Base-by-base conservation (phyloP, 179 eudicot genomes). In the Patellifolia procumbens region DNA sequence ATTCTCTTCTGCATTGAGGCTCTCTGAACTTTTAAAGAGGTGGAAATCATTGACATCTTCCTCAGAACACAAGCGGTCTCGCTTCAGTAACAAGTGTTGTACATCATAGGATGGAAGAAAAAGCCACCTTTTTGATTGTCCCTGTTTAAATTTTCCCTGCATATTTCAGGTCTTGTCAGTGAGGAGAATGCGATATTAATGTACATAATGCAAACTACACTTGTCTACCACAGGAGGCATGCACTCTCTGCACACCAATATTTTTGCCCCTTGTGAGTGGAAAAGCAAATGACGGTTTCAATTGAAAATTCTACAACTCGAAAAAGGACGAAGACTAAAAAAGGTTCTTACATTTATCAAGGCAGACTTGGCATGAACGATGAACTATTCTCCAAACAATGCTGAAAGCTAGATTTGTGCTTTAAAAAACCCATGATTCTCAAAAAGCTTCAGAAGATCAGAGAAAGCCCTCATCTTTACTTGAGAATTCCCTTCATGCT, bases 81-180 rank as follows among this genome's bases (percentile, higher is more conserved):
- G 83, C 76, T 78, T 75, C 65, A 73, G 84, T 84, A 96, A 84
- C 84, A 96, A 89, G 88, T 96, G 98, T 63, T 83, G 77, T 80
- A 88, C 82, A 56, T 90, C 86, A 76, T 89, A 94, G 64, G 98
- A 88, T 68, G 99, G 94, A 82, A 88, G 87, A 84, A 90, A 85
- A 77, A 90, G 84, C 97, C 99, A 91, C 82, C 84, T 81, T 67
- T 65, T 79, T 69, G 92, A 83, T 49, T 84, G 82, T 59, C 82
- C 73, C 56, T 76, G 74, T 60, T 75, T 70, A n/a, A 71, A 74
- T 70, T 84, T 85, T 73, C 80, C 92, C 98, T 91, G 79, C 85
- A 84, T 15, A 64, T 59, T 31, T 52, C 16, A 39, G 42, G 13
- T 32, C 32, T 53, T 39, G 42, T 11, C 42, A 49, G 66, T 10